Base-by-base conservation (phyloP, 2,329 filamentous ascomycete genomes). In the Ophiostoma perfectum region DNA sequence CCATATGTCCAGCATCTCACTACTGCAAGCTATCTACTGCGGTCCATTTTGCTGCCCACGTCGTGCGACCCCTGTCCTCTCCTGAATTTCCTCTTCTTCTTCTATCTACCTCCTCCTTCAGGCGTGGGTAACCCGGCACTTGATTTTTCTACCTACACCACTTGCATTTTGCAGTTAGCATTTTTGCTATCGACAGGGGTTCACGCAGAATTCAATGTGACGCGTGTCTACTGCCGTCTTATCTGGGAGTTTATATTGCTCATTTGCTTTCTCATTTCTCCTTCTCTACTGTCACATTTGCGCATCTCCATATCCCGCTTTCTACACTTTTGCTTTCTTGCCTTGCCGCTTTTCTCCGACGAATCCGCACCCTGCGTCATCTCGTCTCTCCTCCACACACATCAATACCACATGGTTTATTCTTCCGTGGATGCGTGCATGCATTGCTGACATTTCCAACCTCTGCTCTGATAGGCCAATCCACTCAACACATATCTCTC, bases 401-500 rank as follows among this genome's bases (percentile, higher is more conserved):
- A 27, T 27, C 27, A 27, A 27, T 27, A 27, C 27, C 27, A 27
- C 27, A 27, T 27, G 27, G 27, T 58, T 27, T 64, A 70, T 78
- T 16, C 80, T 74, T 75, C 77, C 71, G 67, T 71, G 78, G 27
- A 27, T 27, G 27, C 27, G 27, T 83, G 85, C 81, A 86, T 81
- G 45, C 11, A 14, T 49, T 52, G 78, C 78, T 75, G 76, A 42
- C 73, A 3, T 27, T 27, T 27, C 1, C 27, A 27, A 27, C 27
- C 27, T 27, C 27, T 27, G 27, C 18, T 39, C 69, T 41, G 71
- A 76, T 74, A 90, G 87, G 95, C 94, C 73, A 99, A 99, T 78
- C 95, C 95, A 67, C 81, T 99, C 72, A 97, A 98, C 79, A 99
- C 95, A 64, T 97, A 96, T 77, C 85, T 99, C 69, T 91, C 90